Percentiles rank a stretch among this genome's conserved stretches.
Evolutionary conservation across 371 early-diverging fungal species (phyloP).

Genomic region (Rhizomucor miehei): DNA sequence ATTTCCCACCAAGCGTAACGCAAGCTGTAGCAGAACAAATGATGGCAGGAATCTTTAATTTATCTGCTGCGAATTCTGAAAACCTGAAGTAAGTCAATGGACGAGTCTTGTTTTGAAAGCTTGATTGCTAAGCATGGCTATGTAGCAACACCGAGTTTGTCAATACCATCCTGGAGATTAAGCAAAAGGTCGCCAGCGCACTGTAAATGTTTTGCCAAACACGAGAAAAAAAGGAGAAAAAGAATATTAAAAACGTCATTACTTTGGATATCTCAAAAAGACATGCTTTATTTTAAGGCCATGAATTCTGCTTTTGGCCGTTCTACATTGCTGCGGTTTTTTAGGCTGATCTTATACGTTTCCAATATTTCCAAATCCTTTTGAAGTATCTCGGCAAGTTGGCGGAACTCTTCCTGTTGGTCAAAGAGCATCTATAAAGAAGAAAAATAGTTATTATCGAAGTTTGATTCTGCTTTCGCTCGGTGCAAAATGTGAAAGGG

Average conservation of each 20-base stretch:
- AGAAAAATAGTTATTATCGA: neutral
- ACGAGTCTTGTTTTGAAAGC: neutral
- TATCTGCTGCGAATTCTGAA: conserved; percentile 50
- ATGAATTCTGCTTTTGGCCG: no score
- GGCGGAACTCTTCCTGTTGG: neutral
- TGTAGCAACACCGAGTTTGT: conserved; percentile 41
- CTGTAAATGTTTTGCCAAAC: conserved; percentile 15
- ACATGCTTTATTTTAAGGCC: no score
- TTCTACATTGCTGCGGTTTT: neutral
- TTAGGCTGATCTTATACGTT: neutral
- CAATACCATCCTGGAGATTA: conserved; percentile 45
- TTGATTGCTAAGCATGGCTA: neutral
- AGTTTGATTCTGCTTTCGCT: neutral
- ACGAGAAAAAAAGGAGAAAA: no score
- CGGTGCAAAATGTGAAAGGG: neutral
- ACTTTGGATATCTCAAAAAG: no score
- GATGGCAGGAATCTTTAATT: conserved; percentile 75
- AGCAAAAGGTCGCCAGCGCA: conserved; percentile 41
- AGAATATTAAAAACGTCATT: no score
- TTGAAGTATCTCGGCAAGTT: neutral
- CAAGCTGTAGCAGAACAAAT: conserved; percentile 73
- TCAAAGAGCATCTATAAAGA: neutral
- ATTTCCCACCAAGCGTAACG: conserved; percentile 65
- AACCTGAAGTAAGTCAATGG: conserved; percentile 38
- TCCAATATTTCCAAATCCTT: neutral